Conservation (phyloP, 2,329 filamentous ascomycete species). For the Furcasterigmium sp. region DNA sequence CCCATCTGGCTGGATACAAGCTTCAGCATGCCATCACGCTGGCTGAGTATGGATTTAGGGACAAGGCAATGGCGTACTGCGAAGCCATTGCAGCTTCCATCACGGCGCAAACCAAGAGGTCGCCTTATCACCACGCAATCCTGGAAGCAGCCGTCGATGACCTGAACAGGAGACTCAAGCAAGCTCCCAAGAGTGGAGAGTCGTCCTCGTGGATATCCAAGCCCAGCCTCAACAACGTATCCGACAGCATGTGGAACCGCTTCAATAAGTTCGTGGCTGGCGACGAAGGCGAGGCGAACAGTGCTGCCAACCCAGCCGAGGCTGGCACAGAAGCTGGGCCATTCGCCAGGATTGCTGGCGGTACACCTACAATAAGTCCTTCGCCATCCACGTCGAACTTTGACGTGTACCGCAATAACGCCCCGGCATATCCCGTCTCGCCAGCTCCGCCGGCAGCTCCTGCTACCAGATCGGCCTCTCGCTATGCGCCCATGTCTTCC, state of each 20-base stretch:
- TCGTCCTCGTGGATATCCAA: constrained; percentile 88
- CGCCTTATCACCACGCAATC: constrained; percentile 76
- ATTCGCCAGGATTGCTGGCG: constrained; percentile 76
- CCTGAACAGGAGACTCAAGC: constrained; percentile 73
- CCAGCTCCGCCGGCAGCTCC: constrained; percentile 27
- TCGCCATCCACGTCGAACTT: constrained; percentile 65
- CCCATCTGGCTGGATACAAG: constrained; percentile 88
- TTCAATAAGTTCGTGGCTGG: constrained; percentile 97
- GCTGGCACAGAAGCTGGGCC: constrained; percentile 62
- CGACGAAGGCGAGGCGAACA: constrained; percentile 69
- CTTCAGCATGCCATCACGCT: constrained; percentile 79
- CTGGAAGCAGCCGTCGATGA: constrained; percentile 78
- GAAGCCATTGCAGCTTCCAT: constrained; percentile 75
- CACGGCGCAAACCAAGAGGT: constrained; percentile 74
- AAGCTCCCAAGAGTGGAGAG: constrained; percentile 70
- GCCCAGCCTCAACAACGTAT: constrained; percentile 93
- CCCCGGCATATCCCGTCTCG: constrained; percentile 22
- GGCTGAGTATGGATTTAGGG: constrained; percentile 75
- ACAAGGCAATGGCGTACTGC: constrained; percentile 87
- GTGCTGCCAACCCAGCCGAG: constrained; percentile 50
- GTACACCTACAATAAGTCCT: constrained; percentile 69
- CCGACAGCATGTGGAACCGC: constrained; percentile 80
- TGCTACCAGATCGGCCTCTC: constrained; percentile 41
- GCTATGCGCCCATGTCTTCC: constrained; percentile 38
- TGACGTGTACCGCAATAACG: constrained; percentile 65